Evolutionary conservation across 352 stramenopile species (phyloP), one percentile per base, ranked within the genome.

Genomic region (Pythium pyrilobum): DNA sequence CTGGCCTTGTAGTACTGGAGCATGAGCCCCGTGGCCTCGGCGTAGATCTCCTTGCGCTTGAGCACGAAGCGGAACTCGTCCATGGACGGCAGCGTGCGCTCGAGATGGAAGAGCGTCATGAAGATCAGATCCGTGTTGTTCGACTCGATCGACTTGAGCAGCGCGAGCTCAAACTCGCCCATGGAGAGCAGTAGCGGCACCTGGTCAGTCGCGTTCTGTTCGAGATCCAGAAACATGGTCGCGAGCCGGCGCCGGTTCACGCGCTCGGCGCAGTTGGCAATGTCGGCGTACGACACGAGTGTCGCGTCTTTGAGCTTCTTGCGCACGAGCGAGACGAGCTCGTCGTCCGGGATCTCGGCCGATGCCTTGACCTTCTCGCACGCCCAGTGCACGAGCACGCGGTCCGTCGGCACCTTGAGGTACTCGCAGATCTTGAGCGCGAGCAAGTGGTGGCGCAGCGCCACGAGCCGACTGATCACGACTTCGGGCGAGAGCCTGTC

Each of bases 361-460:
- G 59, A 69, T 1, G 76, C 71, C 65, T 89, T 89, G 23, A 96
- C 79, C 56, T 95, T 95, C 46, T 92, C 85, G 59, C 88, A 96
- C 11, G 88, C 88, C 88, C 88, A 97, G 62, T 95, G 80, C 13
- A 96, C 83, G 10, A 96, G 71, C 32, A 97, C 87, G 16, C 81
- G 78, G 57, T 96, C 85, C 3, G 85, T 93, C n/a, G 87, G 73
- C 33, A 92, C 77, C 53, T 89, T 82, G 28, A 96, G 46, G 57
- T 95, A 92, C 36, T 96, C 77, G 62, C 88, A 96, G 34, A 96
- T 91, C 59, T 95, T 96, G 28, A 95, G 74, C n/a, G 89, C 87
- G 12, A 96, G 64, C 41, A 95, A 92, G 66, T 96, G 85, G 20
- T 95, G 80, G 18, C 77, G 77, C 66, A 95, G 80, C 5, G 78